Conservation (phyloP, 176 grass and related monocot genomes). For the Pontederia paniculata region DNA sequence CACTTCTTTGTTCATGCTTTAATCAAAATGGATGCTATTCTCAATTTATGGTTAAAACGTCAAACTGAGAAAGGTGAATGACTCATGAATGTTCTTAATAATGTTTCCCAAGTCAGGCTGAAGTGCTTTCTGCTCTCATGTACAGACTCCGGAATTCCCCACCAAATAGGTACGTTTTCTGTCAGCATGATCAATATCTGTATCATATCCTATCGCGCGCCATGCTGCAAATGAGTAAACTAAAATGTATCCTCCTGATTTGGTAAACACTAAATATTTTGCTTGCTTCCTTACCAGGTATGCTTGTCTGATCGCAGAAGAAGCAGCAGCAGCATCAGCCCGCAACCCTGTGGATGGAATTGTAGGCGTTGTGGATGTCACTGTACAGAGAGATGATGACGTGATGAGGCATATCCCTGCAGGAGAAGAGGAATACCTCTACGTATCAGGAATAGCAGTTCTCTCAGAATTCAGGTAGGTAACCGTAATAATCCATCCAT, state of each 20-base stretch:
- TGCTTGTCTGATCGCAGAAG: slow-evolving; percentile 82
- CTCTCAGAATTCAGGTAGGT: slow-evolving; percentile 54
- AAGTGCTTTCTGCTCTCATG: slow-evolving; percentile 77
- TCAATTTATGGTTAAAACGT: too few relatives aligned
- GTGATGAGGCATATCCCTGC: slow-evolving; percentile 38
- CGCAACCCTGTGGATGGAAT: slow-evolving; percentile 36
- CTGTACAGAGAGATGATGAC: slow-evolving; percentile 51
- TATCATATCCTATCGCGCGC: neutral
- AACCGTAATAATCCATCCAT: neutral
- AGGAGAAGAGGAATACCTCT: slow-evolving; percentile 48
- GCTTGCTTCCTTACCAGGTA: slow-evolving; percentile 37
- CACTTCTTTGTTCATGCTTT: too few relatives aligned
- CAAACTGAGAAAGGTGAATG: too few relatives aligned
- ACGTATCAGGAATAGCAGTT: slow-evolving; percentile 81
- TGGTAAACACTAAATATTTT: neutral
- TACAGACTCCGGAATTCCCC: slow-evolving; percentile 68
- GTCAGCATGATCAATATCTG: neutral
- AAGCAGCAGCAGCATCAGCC: slow-evolving; percentile 3
- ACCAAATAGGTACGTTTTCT: slow-evolving; percentile 51
- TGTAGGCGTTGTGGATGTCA: slow-evolving; percentile 65
- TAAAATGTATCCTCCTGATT: too few relatives aligned
- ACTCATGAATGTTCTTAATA: slow-evolving; percentile 10
- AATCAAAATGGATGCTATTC: too few relatives aligned
- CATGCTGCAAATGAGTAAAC: neutral
- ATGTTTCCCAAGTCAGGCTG: slow-evolving; percentile 60